Evolutionary conservation across 352 stramenopile species (phyloP), one percentile per base, ranked within the genome.

Genomic region (Achlya hypogyna): DNA sequence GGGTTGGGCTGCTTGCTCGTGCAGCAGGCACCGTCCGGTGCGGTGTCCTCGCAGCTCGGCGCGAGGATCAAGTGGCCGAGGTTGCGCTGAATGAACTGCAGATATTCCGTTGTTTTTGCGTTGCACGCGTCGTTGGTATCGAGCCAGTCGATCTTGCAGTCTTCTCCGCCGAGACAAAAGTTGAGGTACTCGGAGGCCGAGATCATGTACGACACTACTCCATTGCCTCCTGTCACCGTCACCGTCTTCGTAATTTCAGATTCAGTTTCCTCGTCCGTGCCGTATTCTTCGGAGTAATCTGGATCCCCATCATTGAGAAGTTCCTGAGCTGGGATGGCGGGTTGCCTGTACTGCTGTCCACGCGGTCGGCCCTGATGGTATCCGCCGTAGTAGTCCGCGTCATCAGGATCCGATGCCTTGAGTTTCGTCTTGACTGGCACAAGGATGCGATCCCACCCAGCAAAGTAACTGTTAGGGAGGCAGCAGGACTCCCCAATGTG

Each of bases 401-500:
- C 12, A 9, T 45, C 38, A 1, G 2, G 2, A 18, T 3, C 2
- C 38, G 38, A 3, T 18, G 2, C 1, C 38, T 45, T 45, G 2
- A 56, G 8, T 35, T 56, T 56, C 8, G 49, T 31, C 8, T 40
- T 2, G 4, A 67, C 60, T 2, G 60, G 60, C 1, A 67, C 27
- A 18, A 67, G 12, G 34, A 67, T 67, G 34, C 60, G 60, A 20
- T 49, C 51, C 60, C 60, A 67, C n/a, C 32, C 31, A 22, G 42
- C 60, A 67, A 67, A 67, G 51, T 67, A 43, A 16, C 51, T 49
- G 32, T 25, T 67, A 20, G 60, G 60, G 31, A 67, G 51, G 47
- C 60, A 58, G 42, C 60, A 67, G 29, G 60, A 67, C n/a, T 67
- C 60, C 32, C 60, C 60, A 51, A 67, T 67, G 51, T 67, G 60